Evolutionary conservation across 2,329 filamentous ascomycete genomes (phyloP).

Genomic region (Cercospora citrullina): DNA sequence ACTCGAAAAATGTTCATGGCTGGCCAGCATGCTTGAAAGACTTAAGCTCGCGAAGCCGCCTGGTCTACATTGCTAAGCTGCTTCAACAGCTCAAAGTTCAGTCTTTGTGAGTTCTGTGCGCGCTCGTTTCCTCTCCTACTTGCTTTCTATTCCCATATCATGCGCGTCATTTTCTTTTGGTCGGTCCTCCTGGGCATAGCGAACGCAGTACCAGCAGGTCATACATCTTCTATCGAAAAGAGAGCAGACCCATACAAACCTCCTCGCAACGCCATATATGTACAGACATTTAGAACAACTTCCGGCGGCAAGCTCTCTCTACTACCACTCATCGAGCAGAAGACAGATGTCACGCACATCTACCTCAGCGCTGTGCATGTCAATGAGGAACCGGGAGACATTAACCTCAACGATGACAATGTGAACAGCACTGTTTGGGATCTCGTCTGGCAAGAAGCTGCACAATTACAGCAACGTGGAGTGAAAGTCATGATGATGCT

Average conservation of each 20-base stretch:
- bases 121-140: neutral
- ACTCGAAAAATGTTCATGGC: neutral
- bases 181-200: slow-evolving; percentile 17
- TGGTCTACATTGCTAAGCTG: neutral
- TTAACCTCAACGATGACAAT: slow-evolving; percentile 34
- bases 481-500: slow-evolving; percentile 39
- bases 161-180: slow-evolving; percentile 17
- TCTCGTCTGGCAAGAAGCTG: slow-evolving; percentile 31
- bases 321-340: slow-evolving; percentile 30
- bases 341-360: slow-evolving; percentile 34
- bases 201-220: slow-evolving; percentile 14
- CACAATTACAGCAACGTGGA: slow-evolving; percentile 30
- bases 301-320: slow-evolving; percentile 32
- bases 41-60: neutral
- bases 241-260: slow-evolving; percentile 23
- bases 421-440: slow-evolving; percentile 29
- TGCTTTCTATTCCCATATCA: slow-evolving; percentile 3
- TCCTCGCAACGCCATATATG: slow-evolving; percentile 30
- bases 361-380: slow-evolving; percentile 35
- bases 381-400: slow-evolving; percentile 30
- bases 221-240: slow-evolving; percentile 12
- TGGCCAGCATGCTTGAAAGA: neutral
- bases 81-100: neutral
- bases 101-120: neutral
- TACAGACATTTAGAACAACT: slow-evolving; percentile 33